Conservation (phyloP, 192 early-diverging fungal species). For the Nowakowskiella sp. region DNA sequence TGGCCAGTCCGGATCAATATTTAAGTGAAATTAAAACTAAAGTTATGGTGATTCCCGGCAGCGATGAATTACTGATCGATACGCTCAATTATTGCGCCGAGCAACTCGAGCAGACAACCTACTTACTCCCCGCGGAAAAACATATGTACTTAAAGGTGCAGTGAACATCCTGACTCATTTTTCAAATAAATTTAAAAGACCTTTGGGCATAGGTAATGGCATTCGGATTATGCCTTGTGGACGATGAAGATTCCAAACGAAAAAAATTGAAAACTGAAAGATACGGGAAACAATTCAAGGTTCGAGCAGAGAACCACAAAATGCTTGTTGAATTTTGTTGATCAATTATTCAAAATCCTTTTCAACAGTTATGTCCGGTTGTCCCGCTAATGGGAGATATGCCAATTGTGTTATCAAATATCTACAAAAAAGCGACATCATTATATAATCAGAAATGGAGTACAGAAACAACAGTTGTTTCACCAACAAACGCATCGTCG, state of each 20-base stretch:
- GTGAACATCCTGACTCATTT: not conserved
- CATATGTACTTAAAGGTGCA: constrained; percentile 30
- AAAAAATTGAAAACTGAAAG: constrained; percentile 43
- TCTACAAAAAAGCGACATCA: constrained; percentile 40
- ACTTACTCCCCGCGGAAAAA: constrained; percentile 21
- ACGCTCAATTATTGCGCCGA: constrained; percentile 35
- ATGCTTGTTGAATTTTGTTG: no score
- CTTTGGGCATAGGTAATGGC: constrained; percentile 30
- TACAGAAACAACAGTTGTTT: no score
- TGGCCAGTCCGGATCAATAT: constrained; percentile 37
- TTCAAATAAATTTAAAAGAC: not conserved
- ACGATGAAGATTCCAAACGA: constrained; percentile 24
- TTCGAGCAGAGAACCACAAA: constrained; percentile 4
- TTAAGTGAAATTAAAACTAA: constrained; percentile 17
- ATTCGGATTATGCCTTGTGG: constrained; percentile 37
- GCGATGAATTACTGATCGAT: constrained; percentile 39
- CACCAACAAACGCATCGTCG: no score
- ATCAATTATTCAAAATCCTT: no score
- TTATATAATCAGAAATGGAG: no score
- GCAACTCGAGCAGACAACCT: constrained; percentile 21
- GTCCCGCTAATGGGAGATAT: constrained; percentile 42
- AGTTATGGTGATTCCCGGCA: constrained; percentile 1
- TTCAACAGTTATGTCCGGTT: constrained; percentile 25
- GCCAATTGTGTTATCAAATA: constrained; percentile 23
- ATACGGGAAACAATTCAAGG: constrained; percentile 40